These are phyloP conservation scores for Colletotrichum camelliae DNA, from an alignment of 2,329 filamentous ascomycete species.

Conservation along the genomic window DNA sequence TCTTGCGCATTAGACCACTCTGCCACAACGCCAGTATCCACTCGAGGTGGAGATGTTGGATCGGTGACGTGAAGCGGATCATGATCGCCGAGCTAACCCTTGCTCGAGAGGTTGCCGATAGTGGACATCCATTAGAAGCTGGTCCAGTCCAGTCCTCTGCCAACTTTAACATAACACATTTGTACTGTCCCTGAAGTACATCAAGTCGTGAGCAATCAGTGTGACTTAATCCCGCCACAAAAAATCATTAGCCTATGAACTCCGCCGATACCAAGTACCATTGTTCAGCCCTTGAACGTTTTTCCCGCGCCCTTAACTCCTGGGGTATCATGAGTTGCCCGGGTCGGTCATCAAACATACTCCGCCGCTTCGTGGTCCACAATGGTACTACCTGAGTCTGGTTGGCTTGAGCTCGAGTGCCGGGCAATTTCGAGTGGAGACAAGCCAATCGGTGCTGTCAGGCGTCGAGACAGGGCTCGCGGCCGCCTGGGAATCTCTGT, in stretches of 20 bases:
- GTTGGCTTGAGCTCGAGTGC: not conserved
- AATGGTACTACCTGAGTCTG: not conserved
- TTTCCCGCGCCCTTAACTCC: not conserved
- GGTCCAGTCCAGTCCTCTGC: no score
- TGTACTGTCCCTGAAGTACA: not conserved
- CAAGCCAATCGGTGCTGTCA: not conserved
- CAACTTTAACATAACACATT: fast-evolving
- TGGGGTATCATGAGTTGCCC: slow-evolving; percentile 2
- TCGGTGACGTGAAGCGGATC: fast-evolving
- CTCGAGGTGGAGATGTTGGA: fast-evolving
- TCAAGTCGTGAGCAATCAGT: not conserved
- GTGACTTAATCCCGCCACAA: fast-evolving
- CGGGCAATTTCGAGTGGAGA: not conserved
- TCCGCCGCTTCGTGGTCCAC: not conserved
- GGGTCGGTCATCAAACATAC: not conserved
- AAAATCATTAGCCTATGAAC: not conserved
- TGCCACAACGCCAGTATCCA: not conserved
- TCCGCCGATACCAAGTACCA: not conserved
- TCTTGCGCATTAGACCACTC: not conserved
- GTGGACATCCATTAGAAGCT: fast-evolving
- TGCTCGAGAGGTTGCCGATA: not conserved
- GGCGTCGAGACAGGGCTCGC: not conserved
- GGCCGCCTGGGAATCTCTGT: not conserved
- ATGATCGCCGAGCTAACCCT: fast-evolving
- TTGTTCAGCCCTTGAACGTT: not conserved